Conservation (phyloP, 73 alveolate species). For the Tetrahymena malaccensis region DNA sequence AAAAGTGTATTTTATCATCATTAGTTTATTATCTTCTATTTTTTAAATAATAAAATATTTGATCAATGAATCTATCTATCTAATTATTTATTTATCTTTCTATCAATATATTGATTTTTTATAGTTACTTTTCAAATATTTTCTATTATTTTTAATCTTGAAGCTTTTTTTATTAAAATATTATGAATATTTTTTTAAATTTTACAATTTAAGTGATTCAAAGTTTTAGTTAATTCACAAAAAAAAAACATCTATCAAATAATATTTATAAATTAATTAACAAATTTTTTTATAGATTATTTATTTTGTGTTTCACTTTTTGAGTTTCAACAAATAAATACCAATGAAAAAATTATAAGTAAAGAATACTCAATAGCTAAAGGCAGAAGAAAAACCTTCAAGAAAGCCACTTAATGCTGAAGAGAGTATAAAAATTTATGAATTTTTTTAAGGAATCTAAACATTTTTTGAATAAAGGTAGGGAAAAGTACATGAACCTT, state of each 20-base stretch:
- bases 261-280: too few relatives aligned
- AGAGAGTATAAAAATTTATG: background rate
- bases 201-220: background rate
- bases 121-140: too few relatives aligned
- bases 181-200: too few relatives aligned
- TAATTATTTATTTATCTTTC: too few relatives aligned
- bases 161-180: background rate
- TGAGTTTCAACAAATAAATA: background rate
- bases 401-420: background rate
- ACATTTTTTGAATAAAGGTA: background rate
- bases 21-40: too few relatives aligned
- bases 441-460: background rate
- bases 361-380: background rate
- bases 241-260: too few relatives aligned
- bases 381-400: background rate
- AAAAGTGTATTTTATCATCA: too few relatives aligned
- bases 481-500: background rate
- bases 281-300: too few relatives aligned
- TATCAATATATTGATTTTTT: too few relatives aligned
- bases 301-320: background rate
- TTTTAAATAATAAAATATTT: too few relatives aligned
- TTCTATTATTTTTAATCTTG: background rate
- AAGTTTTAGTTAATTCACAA: background rate
- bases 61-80: too few relatives aligned
- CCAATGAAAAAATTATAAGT: background rate